Conservation (phyloP, 2,329 filamentous ascomycete genomes). For the Trichoderma guizhouense region DNA sequence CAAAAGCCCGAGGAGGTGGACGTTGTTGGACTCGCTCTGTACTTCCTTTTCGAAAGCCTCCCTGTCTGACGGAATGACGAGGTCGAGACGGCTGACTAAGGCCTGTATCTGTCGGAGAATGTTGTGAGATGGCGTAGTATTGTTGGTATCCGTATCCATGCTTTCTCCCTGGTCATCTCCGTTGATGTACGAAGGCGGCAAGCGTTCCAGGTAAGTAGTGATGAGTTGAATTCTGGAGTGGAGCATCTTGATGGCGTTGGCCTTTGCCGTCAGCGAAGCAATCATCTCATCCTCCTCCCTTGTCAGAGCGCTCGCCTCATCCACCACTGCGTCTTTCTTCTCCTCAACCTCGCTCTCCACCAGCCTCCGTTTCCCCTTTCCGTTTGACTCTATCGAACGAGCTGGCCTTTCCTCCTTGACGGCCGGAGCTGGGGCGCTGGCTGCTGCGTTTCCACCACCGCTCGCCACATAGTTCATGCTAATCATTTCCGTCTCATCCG, state of each 20-base stretch:
- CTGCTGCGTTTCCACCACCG: constrained; percentile 76
- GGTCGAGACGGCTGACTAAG: constrained; percentile 75
- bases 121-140: constrained; percentile 56
- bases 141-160: constrained; percentile 37
- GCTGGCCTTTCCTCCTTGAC: constrained; percentile 42
- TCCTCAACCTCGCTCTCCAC: constrained; percentile 33
- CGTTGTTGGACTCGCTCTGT: constrained; percentile 77
- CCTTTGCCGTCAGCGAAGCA: constrained; percentile 73
- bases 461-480: constrained; percentile 89
- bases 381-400: constrained; percentile 45
- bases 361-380: constrained; percentile 50
- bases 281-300: constrained; percentile 61
- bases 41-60: constrained; percentile 67
- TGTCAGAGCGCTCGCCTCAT: constrained; percentile 46
- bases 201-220: constrained; percentile 69
- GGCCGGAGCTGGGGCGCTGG: constrained; percentile 51
- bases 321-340: constrained; percentile 30
- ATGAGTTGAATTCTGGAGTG: constrained; percentile 72
- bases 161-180: constrained; percentile 39
- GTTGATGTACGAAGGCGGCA: constrained; percentile 63
- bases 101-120: constrained; percentile 87
- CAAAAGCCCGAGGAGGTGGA: constrained; percentile 72
- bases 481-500: constrained; percentile 96
- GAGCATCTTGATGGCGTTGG: constrained; percentile 92
- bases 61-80: constrained; percentile 70